Evolutionary conservation across 495 filamentous ascomycete species (phyloP), one percentile per base, ranked within the genome.

Genomic region (Collariella sp.): DNA sequence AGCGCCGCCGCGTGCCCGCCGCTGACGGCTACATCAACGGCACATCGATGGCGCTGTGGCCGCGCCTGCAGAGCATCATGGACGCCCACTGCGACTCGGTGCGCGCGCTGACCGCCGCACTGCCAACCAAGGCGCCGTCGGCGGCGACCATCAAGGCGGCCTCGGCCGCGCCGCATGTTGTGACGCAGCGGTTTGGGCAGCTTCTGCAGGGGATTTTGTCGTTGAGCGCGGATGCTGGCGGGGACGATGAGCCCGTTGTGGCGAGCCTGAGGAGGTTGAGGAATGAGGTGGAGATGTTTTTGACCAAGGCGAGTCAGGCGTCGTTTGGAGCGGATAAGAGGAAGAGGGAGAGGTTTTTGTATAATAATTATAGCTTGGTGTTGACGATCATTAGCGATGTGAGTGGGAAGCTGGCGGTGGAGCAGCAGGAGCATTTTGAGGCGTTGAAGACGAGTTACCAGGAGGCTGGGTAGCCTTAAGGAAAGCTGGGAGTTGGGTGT

Each of bases 11-110:
- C 62, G 82, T 96, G 2, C 94, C 93, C 10, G 84, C 88, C 4
- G 83, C 86, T 2, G 93, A 98, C 54, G 79, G 81, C 26, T 97
- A 97, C 66, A 85, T 96, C 62, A 98, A 97, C 67, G 90, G 83
- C 16, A 93, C 89, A 20, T 86, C 85, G 59, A 97, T 98, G 91
- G 82, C 88, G 7, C 82, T 98, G 5, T 98, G 93, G 93, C 93
- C 93, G 5, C 84, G 90, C 26, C 88, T 98, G 65, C 94, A 97
- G 71, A 78, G 85, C 20, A 82, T 93, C 62, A 95, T 97, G 84
- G 89, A 95, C 61, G 75, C 82, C n/a, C 93, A 97, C 64, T 85
- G 84, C 70, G 88, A 95, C 38, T 91, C 87, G 11, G 76, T 97
- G 19, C 84, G 83, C 39, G 79, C 62, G 67, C 78, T 66, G 67